phyloP scores from a whole-genome alignment of 352 stramenopile genomes.

The Pythium monospermum region DNA sequence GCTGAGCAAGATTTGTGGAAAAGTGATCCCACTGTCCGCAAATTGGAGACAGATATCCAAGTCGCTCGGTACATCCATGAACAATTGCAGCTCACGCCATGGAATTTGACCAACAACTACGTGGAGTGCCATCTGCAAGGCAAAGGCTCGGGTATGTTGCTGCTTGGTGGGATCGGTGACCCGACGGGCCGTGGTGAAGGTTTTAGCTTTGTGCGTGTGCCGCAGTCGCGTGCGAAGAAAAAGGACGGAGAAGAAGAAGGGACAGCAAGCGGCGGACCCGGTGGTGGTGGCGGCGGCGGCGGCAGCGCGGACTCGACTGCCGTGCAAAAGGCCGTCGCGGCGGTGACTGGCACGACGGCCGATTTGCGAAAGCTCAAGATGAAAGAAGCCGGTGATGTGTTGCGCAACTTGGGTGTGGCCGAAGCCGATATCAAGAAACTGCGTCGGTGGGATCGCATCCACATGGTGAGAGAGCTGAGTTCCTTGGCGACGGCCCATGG shows the following conservation, averaged over 20 bases:
- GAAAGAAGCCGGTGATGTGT: not conserved
- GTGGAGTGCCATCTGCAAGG: conserved; percentile 82
- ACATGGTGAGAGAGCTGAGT: not conserved
- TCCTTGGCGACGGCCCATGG: too few relatives aligned
- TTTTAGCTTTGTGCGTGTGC: conserved; percentile 63
- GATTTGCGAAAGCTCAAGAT: not conserved
- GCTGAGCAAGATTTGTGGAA: conserved; percentile 76
- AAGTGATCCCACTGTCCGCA: conserved; percentile 56
- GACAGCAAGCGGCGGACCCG: conserved; percentile 40
- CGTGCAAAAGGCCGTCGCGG: not conserved
- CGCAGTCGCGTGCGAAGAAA: conserved; percentile 60
- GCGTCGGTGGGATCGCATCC: not conserved
- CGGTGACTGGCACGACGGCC: not conserved
- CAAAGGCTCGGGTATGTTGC: conserved; percentile 76
- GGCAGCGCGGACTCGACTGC: conserved; percentile 6
- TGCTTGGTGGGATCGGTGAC: conserved; percentile 76
- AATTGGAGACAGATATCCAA: conserved; percentile 77
- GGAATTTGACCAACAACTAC: conserved; percentile 85
- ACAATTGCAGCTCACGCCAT: conserved; percentile 73
- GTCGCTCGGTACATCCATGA: conserved; percentile 79
- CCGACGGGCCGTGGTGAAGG: conserved; percentile 77
- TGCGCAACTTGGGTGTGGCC: not conserved
- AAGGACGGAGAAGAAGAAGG: conserved; percentile 73
- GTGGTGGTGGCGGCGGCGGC: conserved; percentile 75
- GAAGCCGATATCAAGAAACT: not conserved